Percentiles rank a stretch among this genome's conserved stretches.
Conservation (phyloP, 2,329 filamentous ascomycete species). For the Trichoderma sp. region DNA sequence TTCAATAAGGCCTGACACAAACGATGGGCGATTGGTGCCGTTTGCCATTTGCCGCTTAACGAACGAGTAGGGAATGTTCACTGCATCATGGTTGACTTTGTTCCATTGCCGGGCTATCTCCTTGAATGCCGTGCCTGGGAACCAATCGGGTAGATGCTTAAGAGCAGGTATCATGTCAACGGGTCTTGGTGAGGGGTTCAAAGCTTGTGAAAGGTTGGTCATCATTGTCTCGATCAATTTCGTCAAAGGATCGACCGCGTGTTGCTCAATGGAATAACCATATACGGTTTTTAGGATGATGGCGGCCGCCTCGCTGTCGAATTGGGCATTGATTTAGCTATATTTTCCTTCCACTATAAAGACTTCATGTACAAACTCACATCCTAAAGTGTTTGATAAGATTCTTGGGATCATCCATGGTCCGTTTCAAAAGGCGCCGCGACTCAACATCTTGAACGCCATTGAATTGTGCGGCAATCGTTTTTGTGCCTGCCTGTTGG, state of each 20-base stretch:
- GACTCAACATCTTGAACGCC: slow-evolving; percentile 31
- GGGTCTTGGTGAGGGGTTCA: slow-evolving; percentile 25
- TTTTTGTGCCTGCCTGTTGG: slow-evolving; percentile 31
- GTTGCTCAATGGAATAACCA: slow-evolving; percentile 27
- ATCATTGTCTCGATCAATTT: slow-evolving; percentile 26
- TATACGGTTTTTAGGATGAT: slow-evolving; percentile 26
- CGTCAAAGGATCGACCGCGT: slow-evolving; percentile 26
- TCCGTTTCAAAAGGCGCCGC: slow-evolving; percentile 27
- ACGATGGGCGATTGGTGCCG: not conserved
- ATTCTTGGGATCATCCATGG: slow-evolving; percentile 25
- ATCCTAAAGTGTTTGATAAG: slow-evolving; percentile 30
- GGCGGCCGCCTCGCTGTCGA: slow-evolving; percentile 25
- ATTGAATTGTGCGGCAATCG: slow-evolving; percentile 22
- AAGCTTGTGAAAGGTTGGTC: slow-evolving; percentile 24
- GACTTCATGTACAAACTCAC: slow-evolving; percentile 21
- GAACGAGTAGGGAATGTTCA: not conserved
- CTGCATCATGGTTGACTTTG: not conserved
- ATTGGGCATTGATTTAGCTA: not conserved
- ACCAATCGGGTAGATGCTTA: slow-evolving; percentile 26
- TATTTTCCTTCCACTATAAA: not conserved
- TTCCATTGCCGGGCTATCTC: slow-evolving; percentile 21
- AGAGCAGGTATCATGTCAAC: slow-evolving; percentile 30
- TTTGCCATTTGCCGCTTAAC: slow-evolving; percentile 5
- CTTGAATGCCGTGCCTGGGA: slow-evolving; percentile 27
- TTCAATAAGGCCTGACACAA: slow-evolving; percentile 5